A percentile compares a stretch with the other conserved stretches of the same genome.
Conservation (phyloP, 768 basidiomycete genomes). For the Suillus alpinus region DNA sequence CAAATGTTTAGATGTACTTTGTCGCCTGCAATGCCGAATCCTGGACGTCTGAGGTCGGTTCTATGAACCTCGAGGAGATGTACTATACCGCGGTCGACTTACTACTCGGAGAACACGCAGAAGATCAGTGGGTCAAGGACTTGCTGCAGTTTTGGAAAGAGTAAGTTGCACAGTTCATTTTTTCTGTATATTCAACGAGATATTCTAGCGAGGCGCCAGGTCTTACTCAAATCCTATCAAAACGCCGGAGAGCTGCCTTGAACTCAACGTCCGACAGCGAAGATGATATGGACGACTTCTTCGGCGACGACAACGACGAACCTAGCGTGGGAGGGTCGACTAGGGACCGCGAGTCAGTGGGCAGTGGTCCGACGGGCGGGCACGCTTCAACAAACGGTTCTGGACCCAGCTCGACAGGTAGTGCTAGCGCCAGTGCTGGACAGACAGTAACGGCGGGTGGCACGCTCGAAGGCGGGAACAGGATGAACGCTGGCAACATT, state of each 20-base stretch:
- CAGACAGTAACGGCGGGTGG: too few species aligned
- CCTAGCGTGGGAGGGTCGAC: too few species aligned
- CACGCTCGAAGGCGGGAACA: too few species aligned
- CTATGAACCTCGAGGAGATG: not conserved
- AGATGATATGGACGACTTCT: constrained; percentile 2
- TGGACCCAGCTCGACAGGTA: too few species aligned
- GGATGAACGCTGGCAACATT: not conserved
- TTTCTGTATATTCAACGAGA: not conserved
- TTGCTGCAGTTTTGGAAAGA: constrained; percentile 1
- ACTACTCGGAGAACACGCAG: not conserved
- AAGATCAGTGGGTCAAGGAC: constrained; percentile 2
- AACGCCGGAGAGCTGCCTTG: not conserved
- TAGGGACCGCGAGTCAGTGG: too few species aligned
- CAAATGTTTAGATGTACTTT: constrained; percentile 3
- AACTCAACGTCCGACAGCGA: not conserved
- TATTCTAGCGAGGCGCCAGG: not conserved
- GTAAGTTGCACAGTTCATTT: not conserved
- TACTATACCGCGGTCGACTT: constrained; percentile 1
- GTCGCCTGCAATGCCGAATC: not conserved
- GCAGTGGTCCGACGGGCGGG: too few species aligned
- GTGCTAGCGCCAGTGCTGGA: too few species aligned
- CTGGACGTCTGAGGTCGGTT: not conserved
- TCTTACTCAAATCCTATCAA: not conserved
- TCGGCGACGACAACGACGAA: not conserved
- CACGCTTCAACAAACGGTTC: too few species aligned